A percentile compares a stretch with the other conserved stretches of the same genome.
Evolutionary conservation across 2,329 filamentous ascomycete species (phyloP).

Genomic region (Paracoccidioides lutzii): DNA sequence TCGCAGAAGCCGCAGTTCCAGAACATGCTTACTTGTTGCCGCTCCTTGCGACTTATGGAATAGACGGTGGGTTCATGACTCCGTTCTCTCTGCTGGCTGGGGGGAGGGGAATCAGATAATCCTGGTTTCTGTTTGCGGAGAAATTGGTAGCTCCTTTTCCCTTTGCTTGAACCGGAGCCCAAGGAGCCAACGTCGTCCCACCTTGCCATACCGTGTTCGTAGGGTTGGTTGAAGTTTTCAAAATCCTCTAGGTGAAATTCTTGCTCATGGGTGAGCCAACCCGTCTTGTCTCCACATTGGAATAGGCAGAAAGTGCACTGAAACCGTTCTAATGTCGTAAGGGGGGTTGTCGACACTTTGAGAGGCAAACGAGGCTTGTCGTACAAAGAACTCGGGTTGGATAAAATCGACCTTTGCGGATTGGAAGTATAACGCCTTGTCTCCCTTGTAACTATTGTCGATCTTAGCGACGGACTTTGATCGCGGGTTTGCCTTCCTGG

Average conservation of each 20-base stretch:
- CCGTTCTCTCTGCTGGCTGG: neutral
- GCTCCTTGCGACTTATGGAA: neutral
- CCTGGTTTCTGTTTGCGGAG: neutral
- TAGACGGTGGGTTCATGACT: neutral
- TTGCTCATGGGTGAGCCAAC: neutral
- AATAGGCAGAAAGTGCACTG: conserved; percentile 3
- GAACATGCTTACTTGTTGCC: neutral
- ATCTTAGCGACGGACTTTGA: neutral
- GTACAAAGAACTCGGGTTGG: neutral
- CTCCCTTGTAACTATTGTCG: neutral
- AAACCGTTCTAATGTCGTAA: neutral
- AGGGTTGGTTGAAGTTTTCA: neutral
- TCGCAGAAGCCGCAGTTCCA: conserved; percentile 9
- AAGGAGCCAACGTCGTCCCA: neutral
- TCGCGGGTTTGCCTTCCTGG: neutral
- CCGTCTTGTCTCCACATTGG: neutral
- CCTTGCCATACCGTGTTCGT: neutral
- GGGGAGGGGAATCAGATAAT: neutral
- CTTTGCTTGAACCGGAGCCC: neutral
- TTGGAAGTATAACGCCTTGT: neutral
- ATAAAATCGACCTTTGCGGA: neutral
- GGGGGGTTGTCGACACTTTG: neutral
- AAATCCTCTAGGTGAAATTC: neutral
- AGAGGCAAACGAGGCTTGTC: conserved; percentile 1
- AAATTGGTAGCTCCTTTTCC: neutral